Conservation (phyloP, 2,329 filamentous ascomycete species). For the Botrytis paeoniae region DNA sequence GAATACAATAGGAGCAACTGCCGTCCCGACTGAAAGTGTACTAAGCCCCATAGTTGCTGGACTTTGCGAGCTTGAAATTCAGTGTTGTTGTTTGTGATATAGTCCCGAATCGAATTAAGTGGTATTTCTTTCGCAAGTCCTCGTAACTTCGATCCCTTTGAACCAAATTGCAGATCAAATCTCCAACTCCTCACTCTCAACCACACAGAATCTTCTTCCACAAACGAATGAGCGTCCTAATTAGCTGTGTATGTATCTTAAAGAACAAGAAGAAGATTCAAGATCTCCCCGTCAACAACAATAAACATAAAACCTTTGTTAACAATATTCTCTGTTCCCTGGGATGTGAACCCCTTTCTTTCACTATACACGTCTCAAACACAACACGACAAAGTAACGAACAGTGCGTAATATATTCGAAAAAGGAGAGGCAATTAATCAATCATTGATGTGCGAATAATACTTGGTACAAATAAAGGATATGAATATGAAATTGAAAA, state of each 20-base stretch:
- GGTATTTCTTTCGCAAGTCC: neutral
- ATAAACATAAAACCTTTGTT: neutral
- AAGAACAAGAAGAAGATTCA: neutral
- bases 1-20: constrained; percentile 83
- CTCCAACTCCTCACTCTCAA: neutral
- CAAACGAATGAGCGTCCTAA: neutral
- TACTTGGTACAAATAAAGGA: neutral
- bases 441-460: neutral
- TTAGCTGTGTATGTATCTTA: neutral
- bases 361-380: neutral
- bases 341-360: neutral
- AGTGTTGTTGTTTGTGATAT: neutral
- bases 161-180: neutral
- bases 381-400: neutral
- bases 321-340: neutral
- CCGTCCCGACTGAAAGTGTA: constrained; percentile 76
- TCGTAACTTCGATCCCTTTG: neutral
- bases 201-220: neutral
- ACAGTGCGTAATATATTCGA: neutral
- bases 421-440: constrained; percentile 7
- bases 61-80: neutral
- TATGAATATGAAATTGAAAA: neutral
- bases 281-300: neutral
- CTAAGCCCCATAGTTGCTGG: constrained; percentile 51
- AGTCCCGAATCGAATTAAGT: neutral